These are phyloP conservation scores for Pistacia vera DNA, from an alignment of 345 rosid species.

Conservation along the genomic window DNA sequence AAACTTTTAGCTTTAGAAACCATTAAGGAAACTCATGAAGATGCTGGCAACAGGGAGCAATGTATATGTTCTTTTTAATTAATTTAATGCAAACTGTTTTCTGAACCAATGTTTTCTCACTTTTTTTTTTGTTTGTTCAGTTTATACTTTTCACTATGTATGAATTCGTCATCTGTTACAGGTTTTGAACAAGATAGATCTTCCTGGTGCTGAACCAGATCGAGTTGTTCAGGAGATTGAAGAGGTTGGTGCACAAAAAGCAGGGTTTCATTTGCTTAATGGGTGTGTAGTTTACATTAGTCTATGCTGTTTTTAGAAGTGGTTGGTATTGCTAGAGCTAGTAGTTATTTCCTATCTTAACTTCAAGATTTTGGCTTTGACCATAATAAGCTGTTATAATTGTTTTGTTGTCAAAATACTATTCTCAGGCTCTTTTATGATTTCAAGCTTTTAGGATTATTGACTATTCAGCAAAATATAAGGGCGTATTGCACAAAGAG, in stretches of 20 bases:
- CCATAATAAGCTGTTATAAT: background rate
- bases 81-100: background rate
- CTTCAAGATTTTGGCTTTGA: background rate
- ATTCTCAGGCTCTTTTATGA: background rate
- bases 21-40: conserved; percentile 1
- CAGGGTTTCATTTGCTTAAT: conserved; percentile 31
- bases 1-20: background rate
- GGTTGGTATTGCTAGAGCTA: background rate
- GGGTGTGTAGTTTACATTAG: conserved; percentile 33
- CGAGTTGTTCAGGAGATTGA: conserved; percentile 84
- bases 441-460: background rate
- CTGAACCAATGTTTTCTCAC: background rate
- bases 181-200: conserved; percentile 99
- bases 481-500: background rate
- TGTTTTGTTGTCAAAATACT: background rate
- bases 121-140: background rate
- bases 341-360: background rate
- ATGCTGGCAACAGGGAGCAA: background rate
- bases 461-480: background rate
- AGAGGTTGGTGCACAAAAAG: conserved; percentile 74
- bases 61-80: background rate
- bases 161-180: conserved; percentile 25
- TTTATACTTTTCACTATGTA: background rate
- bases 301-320: conserved; percentile 9
- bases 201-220: conserved; percentile 96